Evolutionary conservation across 768 basidiomycete species (phyloP), one percentile per base, ranked within the genome.

Genomic region (Trichaptum fuscoviolaceum): DNA sequence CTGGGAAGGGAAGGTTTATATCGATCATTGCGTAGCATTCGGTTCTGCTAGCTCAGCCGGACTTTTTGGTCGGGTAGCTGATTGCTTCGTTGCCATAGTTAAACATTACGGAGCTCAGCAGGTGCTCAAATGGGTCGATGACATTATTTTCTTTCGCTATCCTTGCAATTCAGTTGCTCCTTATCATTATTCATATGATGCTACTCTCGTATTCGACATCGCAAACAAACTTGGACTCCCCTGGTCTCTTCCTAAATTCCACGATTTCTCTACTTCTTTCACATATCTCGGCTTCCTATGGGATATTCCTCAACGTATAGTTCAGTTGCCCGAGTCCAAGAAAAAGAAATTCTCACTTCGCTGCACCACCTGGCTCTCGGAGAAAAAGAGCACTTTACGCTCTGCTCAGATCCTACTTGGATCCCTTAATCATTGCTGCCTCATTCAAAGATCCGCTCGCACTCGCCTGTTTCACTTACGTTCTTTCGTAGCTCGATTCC

Each of bases 81-180:
- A 80, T 68, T 73, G 74, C 1, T 70, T 77, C 7, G 65, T 74
- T 7, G 65, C 66, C 1, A 70, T 80, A 0, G 69, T 72, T 0
- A n/a, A 64, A 0, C n/a, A 36, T 1, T 34, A 70, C 4, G 67
- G 67, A 0, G 64, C 78, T 6, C 36, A 70, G 0, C 71, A 72
- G 0, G 42, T 75, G 4, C 62, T 73, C 4, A 78, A 78, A 25
- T 81, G 79, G 79, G 77, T 77, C 0, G 77, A n/a, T n/a, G n/a
- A n/a, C n/a, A n/a, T n/a, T n/a, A n/a, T n/a, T n/a, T n/a, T n/a
- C n/a, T n/a, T n/a, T 80, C 52, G 74, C n/a, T n/a, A n/a, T n/a
- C 79, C 60, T 81, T 77, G 58, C 34, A 75, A 0, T 76, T 78
- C 63, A 72, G 70, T 1, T 73, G 68, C 59, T 72, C 69, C 7